Base-by-base conservation (phyloP, 441 rosid genomes). In the Erodium trifolium region DNA sequence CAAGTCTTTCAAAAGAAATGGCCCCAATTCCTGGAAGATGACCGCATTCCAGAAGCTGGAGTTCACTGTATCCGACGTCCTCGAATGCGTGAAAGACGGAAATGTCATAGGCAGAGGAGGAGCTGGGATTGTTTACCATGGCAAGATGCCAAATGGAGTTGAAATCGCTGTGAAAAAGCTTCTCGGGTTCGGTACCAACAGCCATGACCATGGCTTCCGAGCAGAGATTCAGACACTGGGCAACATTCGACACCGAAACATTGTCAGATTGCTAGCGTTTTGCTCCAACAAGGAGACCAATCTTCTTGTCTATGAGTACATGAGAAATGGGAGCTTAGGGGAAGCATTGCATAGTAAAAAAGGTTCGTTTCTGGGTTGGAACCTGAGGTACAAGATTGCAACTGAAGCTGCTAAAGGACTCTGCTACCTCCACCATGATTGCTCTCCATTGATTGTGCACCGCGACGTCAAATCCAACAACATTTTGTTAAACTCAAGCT, bases 371-470 rank as follows among this genome's bases (percentile, higher is more conserved):
- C 69, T 84, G 6, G 78, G 75, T 10, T 84, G 87, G 87, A 77
- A 67, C 41, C 51, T 78, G 81, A 78, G 87, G 81, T 82, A 77
- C 75, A 84, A 78, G 74, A 82, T 80, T 23, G 85, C 85, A 2
- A 72, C 69, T 7, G 87, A 84, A 72, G 85, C 87, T 13, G 87
- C 87, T 1, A 82, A 69, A 74, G 87, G 85, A 43, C 71, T 84
- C 0, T 78, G 87, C 69, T 84, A 84, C 62, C 85, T 84, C 65
- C 87, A 84, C 77, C 87, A 84, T 31, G 87, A 84, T 70, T 84
- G 87, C 66, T 78, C 85, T 10, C 87, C 87, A 0, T 31, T 84
- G 63, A 84, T 84, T 17, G 79, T 84, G 23, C 87, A 84, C 45
- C 79, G 87, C 4, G 87, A 84, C 13, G 87, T 84, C 35, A 84